phyloP scores from a whole-genome alignment of 805 yeast species.

The Metschnikowia koreensis region DNA sequence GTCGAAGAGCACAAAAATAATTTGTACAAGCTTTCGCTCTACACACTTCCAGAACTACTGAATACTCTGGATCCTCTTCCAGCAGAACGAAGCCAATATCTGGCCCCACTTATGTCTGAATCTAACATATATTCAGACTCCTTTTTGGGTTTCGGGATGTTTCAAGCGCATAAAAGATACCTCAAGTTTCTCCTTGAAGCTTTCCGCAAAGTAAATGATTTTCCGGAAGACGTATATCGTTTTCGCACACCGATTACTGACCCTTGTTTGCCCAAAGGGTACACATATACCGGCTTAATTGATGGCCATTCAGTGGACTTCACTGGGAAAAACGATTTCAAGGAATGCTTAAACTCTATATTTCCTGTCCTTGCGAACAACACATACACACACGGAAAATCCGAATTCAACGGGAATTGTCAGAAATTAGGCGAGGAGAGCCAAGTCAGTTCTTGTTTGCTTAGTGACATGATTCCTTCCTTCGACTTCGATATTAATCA shows the following conservation, averaged over 20 bases:
- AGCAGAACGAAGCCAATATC: conserved; percentile 1
- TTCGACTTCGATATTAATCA: conserved; percentile 56
- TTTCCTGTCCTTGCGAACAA: conserved; percentile 44
- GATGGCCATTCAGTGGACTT: conserved; percentile 35
- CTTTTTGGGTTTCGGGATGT: conserved; percentile 60
- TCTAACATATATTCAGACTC: conserved; percentile 53
- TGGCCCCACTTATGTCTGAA: conserved; percentile 22
- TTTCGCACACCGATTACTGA: conserved; percentile 39
- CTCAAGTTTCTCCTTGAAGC: conserved; percentile 32
- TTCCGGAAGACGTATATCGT: conserved; percentile 12
- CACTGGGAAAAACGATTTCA: conserved; percentile 53
- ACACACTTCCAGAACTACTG: conserved; percentile 28
- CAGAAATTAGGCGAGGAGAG: conserved; percentile 29
- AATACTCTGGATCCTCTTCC: conserved; percentile 1
- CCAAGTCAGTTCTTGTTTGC: conserved; percentile 46
- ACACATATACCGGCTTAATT: conserved; percentile 24
- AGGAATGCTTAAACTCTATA: conserved; percentile 45
- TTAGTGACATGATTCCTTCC: conserved; percentile 52
- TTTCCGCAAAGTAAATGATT: conserved; percentile 19
- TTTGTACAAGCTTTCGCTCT: conserved; percentile 45
- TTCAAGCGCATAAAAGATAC: conserved; percentile 52
- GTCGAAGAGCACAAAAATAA: conserved; percentile 44
- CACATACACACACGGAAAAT: conserved; percentile 23
- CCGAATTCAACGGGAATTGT: conserved; percentile 26
- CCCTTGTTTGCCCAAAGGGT: conserved; percentile 58